A percentile compares a stretch with the other conserved stretches of the same genome.
Evolutionary conservation across 2,329 filamentous ascomycete species (phyloP).

Genomic region (Aspergillus sp.): DNA sequence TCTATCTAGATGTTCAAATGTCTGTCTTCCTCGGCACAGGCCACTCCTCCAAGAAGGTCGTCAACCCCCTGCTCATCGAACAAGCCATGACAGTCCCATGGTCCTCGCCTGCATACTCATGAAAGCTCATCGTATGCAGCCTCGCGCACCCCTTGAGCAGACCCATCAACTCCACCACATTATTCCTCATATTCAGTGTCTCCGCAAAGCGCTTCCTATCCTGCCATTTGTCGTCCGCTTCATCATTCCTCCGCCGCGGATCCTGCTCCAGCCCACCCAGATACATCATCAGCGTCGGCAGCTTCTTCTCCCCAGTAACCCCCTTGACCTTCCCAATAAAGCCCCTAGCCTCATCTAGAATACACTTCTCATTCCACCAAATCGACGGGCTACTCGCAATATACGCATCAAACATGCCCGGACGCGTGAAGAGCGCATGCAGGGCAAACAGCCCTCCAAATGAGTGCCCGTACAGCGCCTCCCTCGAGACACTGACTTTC

Average conservation of each 20-base stretch:
- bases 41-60: slow-evolving; percentile 21
- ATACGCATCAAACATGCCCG: slow-evolving; percentile 46
- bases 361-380: slow-evolving; percentile 48
- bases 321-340: slow-evolving; percentile 23
- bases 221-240: slow-evolving; percentile 34
- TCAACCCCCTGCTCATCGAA: slow-evolving; percentile 24
- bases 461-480: slow-evolving; percentile 52
- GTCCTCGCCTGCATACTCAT: slow-evolving; percentile 31
- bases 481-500: slow-evolving; percentile 27
- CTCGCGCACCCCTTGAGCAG: slow-evolving; percentile 15
- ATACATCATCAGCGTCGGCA: slow-evolving; percentile 24
- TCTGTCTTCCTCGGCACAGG: not conserved
- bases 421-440: slow-evolving; percentile 45
- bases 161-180: slow-evolving; percentile 19
- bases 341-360: slow-evolving; percentile 33
- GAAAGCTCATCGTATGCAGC: slow-evolving; percentile 16
- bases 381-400: slow-evolving; percentile 50
- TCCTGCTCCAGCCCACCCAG: slow-evolving; percentile 37
- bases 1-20: not conserved
- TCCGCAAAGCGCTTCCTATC: slow-evolving; percentile 18
- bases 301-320: slow-evolving; percentile 12
- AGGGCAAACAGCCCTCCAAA: slow-evolving; percentile 52
- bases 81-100: slow-evolving; percentile 29
- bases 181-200: slow-evolving; percentile 25
- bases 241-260: slow-evolving; percentile 27